Base-by-base conservation (phyloP, 2,329 filamentous ascomycete genomes). In the Eurotiales sp. region DNA sequence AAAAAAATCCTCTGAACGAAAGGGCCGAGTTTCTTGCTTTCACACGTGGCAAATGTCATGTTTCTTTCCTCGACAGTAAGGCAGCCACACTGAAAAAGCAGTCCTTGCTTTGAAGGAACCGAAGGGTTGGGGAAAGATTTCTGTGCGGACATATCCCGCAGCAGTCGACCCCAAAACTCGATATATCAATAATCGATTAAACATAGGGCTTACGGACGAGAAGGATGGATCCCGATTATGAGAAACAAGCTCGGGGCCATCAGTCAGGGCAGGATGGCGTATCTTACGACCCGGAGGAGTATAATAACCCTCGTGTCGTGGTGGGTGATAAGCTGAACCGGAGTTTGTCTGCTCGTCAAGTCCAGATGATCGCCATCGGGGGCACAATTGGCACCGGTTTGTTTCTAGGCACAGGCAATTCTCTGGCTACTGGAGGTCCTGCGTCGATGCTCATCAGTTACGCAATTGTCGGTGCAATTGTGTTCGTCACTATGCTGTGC, bases 401-500 rank as follows among this genome's bases (percentile, higher is more conserved):
- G 39, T 69, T 73, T 53, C 71, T 66, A 43, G 69, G 69, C 57
- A 72, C 69, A 11, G 70, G 71, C 32, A 61, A 62, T 40, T 66
- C 68, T 54, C 59, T 70, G 36, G 63, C 66, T 51, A 70, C 34
- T 23, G 49, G 30, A 21, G 54, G 69, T 59, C 72, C 72, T 17
- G 72, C 62, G 12, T 61, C 71, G 3, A 67, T 75, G 32, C 61
- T 75, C 25, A 74, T 75, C 40, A 71, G 70, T 5, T 75, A 75
- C 58, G 59, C 68, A 4, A 62, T 71, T 49, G 70, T 74, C 40
- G 72, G 72, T 42, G 71, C 73, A 44, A 63, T 93, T 54, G 88
- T 92, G 58, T 93, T 84, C 69, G 73, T 90, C 37, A 88, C 93
- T 59, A 90, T 93, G 87, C 84, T 84, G 52, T 85, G 82, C 51